Evolutionary conservation across 257 asterid species (phyloP).

Genomic region (Lavandula angustifolia): DNA sequence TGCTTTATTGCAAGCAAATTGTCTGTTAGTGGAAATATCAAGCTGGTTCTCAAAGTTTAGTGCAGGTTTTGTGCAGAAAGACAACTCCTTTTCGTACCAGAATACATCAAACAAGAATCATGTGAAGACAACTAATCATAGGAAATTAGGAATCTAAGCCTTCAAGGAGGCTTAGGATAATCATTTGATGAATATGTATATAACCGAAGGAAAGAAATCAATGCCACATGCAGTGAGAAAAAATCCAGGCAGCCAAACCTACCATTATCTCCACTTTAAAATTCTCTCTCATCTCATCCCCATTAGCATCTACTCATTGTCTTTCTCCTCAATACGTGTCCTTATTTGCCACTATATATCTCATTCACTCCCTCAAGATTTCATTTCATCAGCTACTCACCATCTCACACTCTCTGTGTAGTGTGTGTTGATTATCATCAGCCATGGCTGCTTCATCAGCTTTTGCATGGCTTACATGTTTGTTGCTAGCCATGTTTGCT

Average conservation of each 20-base stretch:
- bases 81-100: background rate
- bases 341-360: background rate
- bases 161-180: too few species aligned
- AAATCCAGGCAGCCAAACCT: background rate
- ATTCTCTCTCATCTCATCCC: constrained; percentile 1
- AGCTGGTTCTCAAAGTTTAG: background rate
- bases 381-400: background rate
- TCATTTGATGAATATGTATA: too few species aligned
- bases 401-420: background rate
- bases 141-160: too few species aligned
- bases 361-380: background rate
- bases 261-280: constrained; percentile 16
- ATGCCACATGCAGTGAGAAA: background rate
- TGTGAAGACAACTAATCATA: background rate
- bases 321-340: background rate
- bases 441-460: constrained; percentile 9
- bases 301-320: background rate
- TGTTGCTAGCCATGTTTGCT: constrained; percentile 1
- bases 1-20: background rate
- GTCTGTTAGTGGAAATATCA: background rate
- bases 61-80: constrained; percentile 15
- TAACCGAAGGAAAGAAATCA: background rate
- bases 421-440: background rate
- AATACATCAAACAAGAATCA: constrained; percentile 17
- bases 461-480: constrained; percentile 19